These are phyloP conservation scores for Drechslera avenae DNA, from an alignment of 2,329 filamentous ascomycete genomes.

Conservation along the genomic window DNA sequence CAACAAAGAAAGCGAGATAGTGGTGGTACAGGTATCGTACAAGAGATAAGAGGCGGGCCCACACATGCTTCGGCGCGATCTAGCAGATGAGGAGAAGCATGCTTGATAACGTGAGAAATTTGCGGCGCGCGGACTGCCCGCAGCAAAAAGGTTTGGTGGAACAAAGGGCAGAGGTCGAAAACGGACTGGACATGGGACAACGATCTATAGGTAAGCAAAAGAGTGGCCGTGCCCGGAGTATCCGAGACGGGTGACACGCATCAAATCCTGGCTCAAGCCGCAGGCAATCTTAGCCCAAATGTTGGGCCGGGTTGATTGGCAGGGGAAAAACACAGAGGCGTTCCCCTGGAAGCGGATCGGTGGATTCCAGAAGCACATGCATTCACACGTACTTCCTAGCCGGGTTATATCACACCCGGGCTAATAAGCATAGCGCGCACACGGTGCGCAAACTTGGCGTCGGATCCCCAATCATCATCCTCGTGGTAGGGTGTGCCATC, in stretches of 20 bases:
- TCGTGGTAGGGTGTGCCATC: slow-evolving; percentile 19
- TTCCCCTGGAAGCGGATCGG: slow-evolving; percentile 3
- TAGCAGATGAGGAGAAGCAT: slow-evolving; percentile 20
- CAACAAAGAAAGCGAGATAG: slow-evolving; percentile 15
- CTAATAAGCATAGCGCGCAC: slow-evolving; percentile 9
- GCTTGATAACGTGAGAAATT: slow-evolving; percentile 7
- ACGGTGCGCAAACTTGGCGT: slow-evolving; percentile 9
- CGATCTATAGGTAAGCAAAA: slow-evolving; percentile 21
- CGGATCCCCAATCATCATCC: slow-evolving; percentile 19
- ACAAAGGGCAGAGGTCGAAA: slow-evolving; percentile 11
- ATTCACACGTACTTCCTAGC: slow-evolving; percentile 25
- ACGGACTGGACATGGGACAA: slow-evolving; percentile 21
- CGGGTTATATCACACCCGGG: slow-evolving; percentile 15
- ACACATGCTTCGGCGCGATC: slow-evolving; percentile 14
- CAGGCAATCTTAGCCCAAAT: slow-evolving; percentile 16
- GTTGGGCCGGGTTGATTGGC: slow-evolving; percentile 21
- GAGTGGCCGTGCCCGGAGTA: slow-evolving; percentile 12
- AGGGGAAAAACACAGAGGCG: slow-evolving; percentile 13
- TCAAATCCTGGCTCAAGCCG: slow-evolving; percentile 4
- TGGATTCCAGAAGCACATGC: slow-evolving; percentile 11
- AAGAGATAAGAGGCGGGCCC: slow-evolving; percentile 17
- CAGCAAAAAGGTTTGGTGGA: slow-evolving; percentile 13
- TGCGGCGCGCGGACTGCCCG: slow-evolving; percentile 21
- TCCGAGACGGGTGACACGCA: slow-evolving; percentile 23
- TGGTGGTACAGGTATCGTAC: slow-evolving; percentile 22